phyloP scores from a whole-genome alignment of 2,329 filamentous ascomycete species.

The Passalora sequoiae region DNA sequence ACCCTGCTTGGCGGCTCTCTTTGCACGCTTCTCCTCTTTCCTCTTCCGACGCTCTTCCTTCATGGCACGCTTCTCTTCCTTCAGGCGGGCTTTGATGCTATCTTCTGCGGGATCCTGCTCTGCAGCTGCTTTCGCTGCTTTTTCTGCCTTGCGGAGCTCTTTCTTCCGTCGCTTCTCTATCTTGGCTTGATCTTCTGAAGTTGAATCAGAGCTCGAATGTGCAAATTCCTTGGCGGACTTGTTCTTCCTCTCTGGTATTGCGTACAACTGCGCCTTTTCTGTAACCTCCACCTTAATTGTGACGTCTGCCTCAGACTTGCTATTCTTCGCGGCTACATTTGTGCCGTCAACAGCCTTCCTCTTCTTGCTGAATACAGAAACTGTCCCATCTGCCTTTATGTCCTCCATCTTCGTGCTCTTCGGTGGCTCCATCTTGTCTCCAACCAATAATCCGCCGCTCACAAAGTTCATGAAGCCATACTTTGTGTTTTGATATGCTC shows the following conservation, averaged over 20 bases:
- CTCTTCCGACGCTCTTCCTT: conserved; percentile 43
- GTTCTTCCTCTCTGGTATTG: conserved; percentile 11
- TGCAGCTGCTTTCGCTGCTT: conserved; percentile 14
- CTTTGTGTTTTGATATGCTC: conserved; percentile 66
- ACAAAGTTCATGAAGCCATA: conserved; percentile 83
- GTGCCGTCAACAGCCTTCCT: conserved; percentile 18
- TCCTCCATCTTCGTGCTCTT: conserved; percentile 18
- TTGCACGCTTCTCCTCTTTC: conserved; percentile 49
- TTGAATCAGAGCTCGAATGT: conserved; percentile 12
- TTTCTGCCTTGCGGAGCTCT: conserved; percentile 17
- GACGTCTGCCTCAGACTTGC: conserved; percentile 16
- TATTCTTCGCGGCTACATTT: conserved; percentile 28
- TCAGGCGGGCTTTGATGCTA: conserved; percentile 35
- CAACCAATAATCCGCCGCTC: conserved; percentile 67
- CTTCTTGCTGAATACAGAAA: conserved; percentile 32
- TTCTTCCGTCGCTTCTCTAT: conserved; percentile 40
- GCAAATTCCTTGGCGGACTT: not conserved
- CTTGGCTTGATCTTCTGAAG: conserved; percentile 30
- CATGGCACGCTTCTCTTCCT: conserved; percentile 43
- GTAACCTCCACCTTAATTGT: conserved; percentile 2
- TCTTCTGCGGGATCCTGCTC: conserved; percentile 22
- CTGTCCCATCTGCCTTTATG: conserved; percentile 35
- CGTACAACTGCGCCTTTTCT: not conserved
- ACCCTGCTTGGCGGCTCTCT: conserved; percentile 38
- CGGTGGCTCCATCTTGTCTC: conserved; percentile 49